A percentile compares a stretch with the other conserved stretches of the same genome.
phyloP scores from a whole-genome alignment of 768 basidiomycete species.

The Pulveroboletus sp. region DNA sequence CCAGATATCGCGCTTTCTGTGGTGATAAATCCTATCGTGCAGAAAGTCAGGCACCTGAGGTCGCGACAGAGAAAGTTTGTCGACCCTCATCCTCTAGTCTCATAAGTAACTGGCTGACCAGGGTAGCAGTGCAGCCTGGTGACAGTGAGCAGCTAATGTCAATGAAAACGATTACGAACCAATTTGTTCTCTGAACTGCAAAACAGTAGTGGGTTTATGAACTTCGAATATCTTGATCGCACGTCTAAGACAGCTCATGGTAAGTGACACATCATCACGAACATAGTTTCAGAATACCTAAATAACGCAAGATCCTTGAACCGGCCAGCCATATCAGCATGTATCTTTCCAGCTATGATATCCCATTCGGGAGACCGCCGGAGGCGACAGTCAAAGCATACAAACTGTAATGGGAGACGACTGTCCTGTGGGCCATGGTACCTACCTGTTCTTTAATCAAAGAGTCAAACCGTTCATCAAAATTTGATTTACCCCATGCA shows the following conservation, averaged over 20 bases:
- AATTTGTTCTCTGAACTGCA: constrained; percentile 55
- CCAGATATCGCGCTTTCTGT: constrained; percentile 45
- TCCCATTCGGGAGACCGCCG: constrained; percentile 65
- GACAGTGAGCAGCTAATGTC: constrained; percentile 6
- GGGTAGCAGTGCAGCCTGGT: constrained; percentile 48
- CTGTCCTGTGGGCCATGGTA: constrained; percentile 58
- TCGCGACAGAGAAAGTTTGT: not conserved
- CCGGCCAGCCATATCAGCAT: constrained; percentile 52
- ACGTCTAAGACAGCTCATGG: constrained; percentile 37
- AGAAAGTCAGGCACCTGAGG: constrained; percentile 5
- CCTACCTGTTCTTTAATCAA: constrained; percentile 29
- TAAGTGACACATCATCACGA: not conserved
- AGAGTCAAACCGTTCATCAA: not conserved
- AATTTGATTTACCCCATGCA: constrained; percentile 35
- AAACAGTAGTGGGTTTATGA: constrained; percentile 37
- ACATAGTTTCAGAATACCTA: constrained; percentile 40
- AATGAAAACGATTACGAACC: constrained; percentile 38
- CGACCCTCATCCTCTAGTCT: constrained; percentile 68
- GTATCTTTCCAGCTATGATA: constrained; percentile 55
- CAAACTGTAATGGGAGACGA: constrained; percentile 55
- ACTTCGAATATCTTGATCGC: constrained; percentile 67
- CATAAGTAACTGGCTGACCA: constrained; percentile 60
- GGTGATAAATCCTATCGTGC: constrained; percentile 52
- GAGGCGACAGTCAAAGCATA: constrained; percentile 75
- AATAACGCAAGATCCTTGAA: constrained; percentile 69